These are phyloP conservation scores for Colletotrichum acutatum DNA, from an alignment of 2,329 filamentous ascomycete genomes.

Conservation along the genomic window DNA sequence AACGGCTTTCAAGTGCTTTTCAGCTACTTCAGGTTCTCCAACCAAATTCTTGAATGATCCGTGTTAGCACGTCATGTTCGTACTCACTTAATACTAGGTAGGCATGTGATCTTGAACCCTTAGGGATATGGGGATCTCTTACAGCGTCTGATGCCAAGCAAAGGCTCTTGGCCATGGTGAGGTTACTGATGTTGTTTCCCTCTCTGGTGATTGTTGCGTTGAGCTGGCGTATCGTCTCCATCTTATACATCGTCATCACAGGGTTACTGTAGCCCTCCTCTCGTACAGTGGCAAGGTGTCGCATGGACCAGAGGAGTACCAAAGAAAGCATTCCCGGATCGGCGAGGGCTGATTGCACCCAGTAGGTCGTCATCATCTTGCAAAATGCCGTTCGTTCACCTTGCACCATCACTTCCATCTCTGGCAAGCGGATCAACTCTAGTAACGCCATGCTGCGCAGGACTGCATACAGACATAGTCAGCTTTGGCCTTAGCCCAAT, in stretches of 20 bases:
- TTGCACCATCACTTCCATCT: neutral
- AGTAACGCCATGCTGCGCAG: neutral
- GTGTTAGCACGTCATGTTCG: neutral
- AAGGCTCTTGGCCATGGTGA: slow-evolving; percentile 39
- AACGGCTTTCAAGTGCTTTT: neutral
- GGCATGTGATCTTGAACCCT: neutral
- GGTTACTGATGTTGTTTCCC: slow-evolving; percentile 28
- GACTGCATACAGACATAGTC: neutral
- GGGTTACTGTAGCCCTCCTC: neutral
- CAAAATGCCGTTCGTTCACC: slow-evolving; percentile 27
- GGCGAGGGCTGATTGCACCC: slow-evolving; percentile 35
- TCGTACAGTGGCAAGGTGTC: slow-evolving; percentile 28
- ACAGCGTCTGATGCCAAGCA: slow-evolving; percentile 35
- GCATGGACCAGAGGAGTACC: slow-evolving; percentile 37
- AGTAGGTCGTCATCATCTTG: slow-evolving; percentile 26
- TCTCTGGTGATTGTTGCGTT: slow-evolving; percentile 23
- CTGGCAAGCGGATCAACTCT: slow-evolving; percentile 23
- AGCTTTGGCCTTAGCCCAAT: neutral
- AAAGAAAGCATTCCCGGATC: slow-evolving; percentile 39
- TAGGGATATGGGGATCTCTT: neutral
- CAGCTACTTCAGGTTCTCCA: slow-evolving; percentile 1
- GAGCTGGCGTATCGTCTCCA: slow-evolving; percentile 33
- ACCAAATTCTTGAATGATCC: neutral
- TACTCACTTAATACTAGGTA: neutral
- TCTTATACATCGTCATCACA: slow-evolving; percentile 35